Conservation (phyloP, 208 protist species). For the Vickermania ingenoplastis region DNA sequence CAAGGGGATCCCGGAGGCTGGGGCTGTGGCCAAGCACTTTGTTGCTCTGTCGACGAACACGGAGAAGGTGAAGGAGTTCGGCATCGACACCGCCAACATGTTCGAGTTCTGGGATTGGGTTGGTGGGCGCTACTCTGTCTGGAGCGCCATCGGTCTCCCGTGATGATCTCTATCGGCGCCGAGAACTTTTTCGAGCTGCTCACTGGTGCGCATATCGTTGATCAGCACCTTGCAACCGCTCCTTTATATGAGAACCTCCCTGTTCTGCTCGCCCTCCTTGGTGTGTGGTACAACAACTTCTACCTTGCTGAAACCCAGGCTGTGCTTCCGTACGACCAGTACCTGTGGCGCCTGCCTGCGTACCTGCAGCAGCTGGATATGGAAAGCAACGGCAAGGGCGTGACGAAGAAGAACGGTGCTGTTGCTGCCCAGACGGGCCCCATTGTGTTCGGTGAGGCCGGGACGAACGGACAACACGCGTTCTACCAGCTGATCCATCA, state of each 20-base stretch:
- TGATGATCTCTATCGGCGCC: constrained; percentile 92
- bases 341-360: constrained; percentile 93
- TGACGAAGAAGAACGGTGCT: constrained; percentile 44
- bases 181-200: constrained; percentile 94
- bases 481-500: constrained; percentile 98
- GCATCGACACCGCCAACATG: constrained; percentile 95
- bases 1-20: constrained; percentile 24
- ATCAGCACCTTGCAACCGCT: constrained; percentile 69
- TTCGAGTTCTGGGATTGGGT: constrained; percentile 99
- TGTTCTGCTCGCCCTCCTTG: constrained; percentile 90
- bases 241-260: constrained; percentile 85
- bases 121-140: constrained; percentile 96
- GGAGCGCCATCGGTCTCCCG: constrained; percentile 94
- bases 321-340: constrained; percentile 97
- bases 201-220: constrained; percentile 75
- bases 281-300: constrained; percentile 98
- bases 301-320: constrained; percentile 90
- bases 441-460: constrained; percentile 95
- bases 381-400: constrained; percentile 96
- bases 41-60: constrained; percentile 95
- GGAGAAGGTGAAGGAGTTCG: constrained; percentile 86
- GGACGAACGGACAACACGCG: constrained; percentile 88
- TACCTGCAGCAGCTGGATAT: constrained; percentile 98
- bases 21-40: constrained; percentile 94
- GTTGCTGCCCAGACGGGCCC: constrained; percentile 86